Evolutionary conservation across 2,329 filamentous ascomycete species (phyloP), one percentile per base, ranked within the genome.

Genomic region (Talaromyces albobiverticillius): DNA sequence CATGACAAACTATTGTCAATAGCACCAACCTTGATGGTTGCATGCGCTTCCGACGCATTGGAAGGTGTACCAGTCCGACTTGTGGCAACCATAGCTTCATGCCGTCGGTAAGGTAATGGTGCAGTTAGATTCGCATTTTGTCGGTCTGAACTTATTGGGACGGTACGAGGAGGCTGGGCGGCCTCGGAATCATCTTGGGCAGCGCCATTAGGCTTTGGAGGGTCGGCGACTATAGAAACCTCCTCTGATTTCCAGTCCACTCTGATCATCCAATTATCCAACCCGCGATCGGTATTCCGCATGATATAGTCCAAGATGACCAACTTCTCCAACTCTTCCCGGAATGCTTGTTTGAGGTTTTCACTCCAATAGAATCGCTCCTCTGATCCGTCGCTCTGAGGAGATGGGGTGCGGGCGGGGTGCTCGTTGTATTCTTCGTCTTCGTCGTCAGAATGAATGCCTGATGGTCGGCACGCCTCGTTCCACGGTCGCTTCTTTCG

Each of bases 181-280:
- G 72, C 32, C 14, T 81, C 79, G 6, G 70, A 69, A 48, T 78
- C 78, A 32, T 76, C 76, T 29, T 74, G 70, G 29, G 76, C 73
- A 26, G 64, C 64, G 3, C 78, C 73, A 49, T 86, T 82, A 53
- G 79, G 79, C 76, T 79, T 89, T 66, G 78, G 95, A 10, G 92
- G 90, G 57, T 96, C 91, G 0, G 90, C 90, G 14, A 88, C 86
- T 60, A 99, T 90, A 7, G 88, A 90, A 11, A 94, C 93, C 64
- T 88, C 83, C 65, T 94, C 85, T 2, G 82, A 85, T 62, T 90
- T 83, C 80, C 86, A 90, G 70, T 99, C 92, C 29, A 99, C 89
- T 71, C 90, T 94, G 67, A 99, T 91, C 94, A 99, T 99, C 94
- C 94, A 99, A 64, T 99, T 99, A 70, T 99, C 94, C 54, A 96